Percentiles rank a stretch among this genome's conserved stretches.
These are phyloP conservation scores for Heterobasidion irregulare DNA, from an alignment of 1,284 basidiomycete species.

Conservation along the genomic window DNA sequence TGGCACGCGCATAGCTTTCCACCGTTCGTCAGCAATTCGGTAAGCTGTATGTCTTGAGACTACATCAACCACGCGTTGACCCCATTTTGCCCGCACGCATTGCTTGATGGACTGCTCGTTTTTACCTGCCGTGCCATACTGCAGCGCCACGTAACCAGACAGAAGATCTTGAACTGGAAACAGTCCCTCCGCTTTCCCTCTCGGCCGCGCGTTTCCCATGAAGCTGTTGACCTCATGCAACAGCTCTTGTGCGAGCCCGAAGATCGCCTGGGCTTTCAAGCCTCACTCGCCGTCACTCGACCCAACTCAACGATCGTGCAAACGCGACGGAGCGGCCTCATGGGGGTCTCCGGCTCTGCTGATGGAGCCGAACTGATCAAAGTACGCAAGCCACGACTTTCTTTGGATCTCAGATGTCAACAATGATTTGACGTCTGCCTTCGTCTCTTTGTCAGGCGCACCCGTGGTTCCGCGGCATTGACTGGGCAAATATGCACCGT, in stretches of 20 bases:
- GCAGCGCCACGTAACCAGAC: conserved; percentile 81
- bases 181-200: conserved; percentile 83
- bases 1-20: conserved; percentile 59
- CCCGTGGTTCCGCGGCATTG: conserved; percentile 82
- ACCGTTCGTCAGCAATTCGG: conserved; percentile 88
- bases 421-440: background rate
- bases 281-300: conserved; percentile 57
- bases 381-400: conserved; percentile 28
- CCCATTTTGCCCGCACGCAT: background rate
- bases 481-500: conserved; percentile 77
- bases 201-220: conserved; percentile 74
- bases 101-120: background rate
- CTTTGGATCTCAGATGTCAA: background rate
- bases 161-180: conserved; percentile 92
- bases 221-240: conserved; percentile 83
- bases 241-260: conserved; percentile 89
- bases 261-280: conserved; percentile 80
- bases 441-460: conserved; percentile 44
- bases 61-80: background rate
- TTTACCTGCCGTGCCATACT: conserved; percentile 1
- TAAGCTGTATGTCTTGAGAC: conserved; percentile 29
- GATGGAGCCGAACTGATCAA: conserved; percentile 90
- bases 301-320: conserved; percentile 73
- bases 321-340: conserved; percentile 69
- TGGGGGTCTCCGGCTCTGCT: conserved; percentile 26